Percentiles rank a stretch among this genome's conserved stretches.
These are phyloP conservation scores for Paramecium tetraurelia DNA, from an alignment of 73 alveolate genomes.

Conservation along the genomic window DNA sequence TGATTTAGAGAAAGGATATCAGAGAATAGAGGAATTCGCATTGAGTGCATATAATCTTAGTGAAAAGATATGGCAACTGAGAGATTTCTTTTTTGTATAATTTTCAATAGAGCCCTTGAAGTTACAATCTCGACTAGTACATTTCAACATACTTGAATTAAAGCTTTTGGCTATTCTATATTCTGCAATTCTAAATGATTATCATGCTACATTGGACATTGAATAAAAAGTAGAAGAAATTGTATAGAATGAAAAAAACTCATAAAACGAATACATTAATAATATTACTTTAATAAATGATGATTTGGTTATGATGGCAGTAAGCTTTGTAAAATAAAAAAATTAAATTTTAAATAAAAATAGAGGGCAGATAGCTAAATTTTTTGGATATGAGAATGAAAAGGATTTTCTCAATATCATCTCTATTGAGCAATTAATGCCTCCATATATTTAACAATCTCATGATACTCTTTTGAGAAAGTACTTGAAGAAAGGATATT, in stretches of 20 bases:
- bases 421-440: not conserved
- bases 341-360: not conserved
- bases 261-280: not conserved
- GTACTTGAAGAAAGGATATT: not conserved
- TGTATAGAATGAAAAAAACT: not conserved
- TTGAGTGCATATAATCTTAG: not conserved
- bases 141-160: not conserved
- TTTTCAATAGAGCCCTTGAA: not conserved
- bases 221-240: not conserved
- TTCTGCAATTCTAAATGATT: not conserved
- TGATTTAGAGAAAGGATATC: not conserved
- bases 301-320: not conserved
- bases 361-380: not conserved
- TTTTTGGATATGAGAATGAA: constrained; percentile 6
- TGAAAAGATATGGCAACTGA: not conserved
- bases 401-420: not conserved
- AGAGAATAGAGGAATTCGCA: not conserved
- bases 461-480: not conserved
- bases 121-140: not conserved
- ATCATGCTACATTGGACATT: not conserved
- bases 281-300: not conserved
- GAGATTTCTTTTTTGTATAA: not conserved
- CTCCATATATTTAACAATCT: not conserved
- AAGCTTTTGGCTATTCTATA: not conserved
- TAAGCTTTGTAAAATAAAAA: not conserved